Conservation (phyloP, 768 basidiomycete genomes). For the Sporobolomyces phaffii region DNA sequence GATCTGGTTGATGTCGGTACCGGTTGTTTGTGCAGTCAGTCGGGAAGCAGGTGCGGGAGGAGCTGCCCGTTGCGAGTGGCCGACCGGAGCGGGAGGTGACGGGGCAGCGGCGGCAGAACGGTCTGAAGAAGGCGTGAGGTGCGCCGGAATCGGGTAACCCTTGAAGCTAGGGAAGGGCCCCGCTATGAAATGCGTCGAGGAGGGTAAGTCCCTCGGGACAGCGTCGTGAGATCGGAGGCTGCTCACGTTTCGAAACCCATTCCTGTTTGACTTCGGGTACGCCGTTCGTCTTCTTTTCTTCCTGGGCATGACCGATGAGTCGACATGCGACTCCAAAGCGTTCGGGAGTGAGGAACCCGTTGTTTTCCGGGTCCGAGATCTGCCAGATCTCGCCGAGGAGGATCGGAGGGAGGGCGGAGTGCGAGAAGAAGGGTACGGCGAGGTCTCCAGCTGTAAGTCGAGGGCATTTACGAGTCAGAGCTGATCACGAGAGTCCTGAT, state of each 20-base stretch:
- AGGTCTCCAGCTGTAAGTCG: constrained; percentile 72
- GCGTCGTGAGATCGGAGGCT: constrained; percentile 43
- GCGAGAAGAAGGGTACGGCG: constrained; percentile 77
- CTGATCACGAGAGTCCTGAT: too few relatives aligned
- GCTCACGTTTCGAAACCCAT: constrained; percentile 65
- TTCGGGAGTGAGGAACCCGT: constrained; percentile 81
- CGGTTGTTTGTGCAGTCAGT: not conserved
- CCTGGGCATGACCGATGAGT: constrained; percentile 84
- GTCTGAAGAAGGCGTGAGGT: constrained; percentile 53
- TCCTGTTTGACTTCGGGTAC: constrained; percentile 44
- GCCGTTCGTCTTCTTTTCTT: not conserved
- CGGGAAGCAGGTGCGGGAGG: not conserved
- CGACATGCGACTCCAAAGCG: constrained; percentile 82
- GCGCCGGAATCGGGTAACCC: constrained; percentile 56
- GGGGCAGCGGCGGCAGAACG: not conserved
- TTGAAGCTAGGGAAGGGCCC: constrained; percentile 78
- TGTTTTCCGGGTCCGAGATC: constrained; percentile 85
- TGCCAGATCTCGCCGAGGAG: constrained; percentile 86
- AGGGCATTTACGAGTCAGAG: too few relatives aligned
- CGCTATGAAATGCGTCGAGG: constrained; percentile 57
- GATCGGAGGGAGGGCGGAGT: constrained; percentile 69
- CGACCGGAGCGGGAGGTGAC: constrained; percentile 22
- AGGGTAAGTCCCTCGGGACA: constrained; percentile 19
- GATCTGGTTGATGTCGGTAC: constrained; percentile 25
- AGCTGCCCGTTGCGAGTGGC: not conserved